These are phyloP conservation scores for Pholiota microspora DNA, from an alignment of 768 basidiomycete genomes.

Conservation along the genomic window DNA sequence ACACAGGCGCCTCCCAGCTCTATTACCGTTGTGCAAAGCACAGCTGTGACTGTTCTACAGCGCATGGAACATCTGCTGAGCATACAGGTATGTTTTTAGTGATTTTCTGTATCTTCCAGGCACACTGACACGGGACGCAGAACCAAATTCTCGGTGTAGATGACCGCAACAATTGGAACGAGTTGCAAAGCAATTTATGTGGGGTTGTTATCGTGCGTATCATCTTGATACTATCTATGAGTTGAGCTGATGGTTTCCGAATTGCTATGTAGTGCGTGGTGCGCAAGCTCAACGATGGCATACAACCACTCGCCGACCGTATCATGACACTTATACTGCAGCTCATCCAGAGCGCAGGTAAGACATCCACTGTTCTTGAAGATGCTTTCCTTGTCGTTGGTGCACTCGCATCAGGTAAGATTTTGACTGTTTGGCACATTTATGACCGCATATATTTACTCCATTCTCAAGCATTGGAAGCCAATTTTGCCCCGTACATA, in stretches of 20 bases:
- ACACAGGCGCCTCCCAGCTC: slow-evolving; percentile 78
- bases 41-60: slow-evolving; percentile 76
- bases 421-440: slow-evolving; percentile 1
- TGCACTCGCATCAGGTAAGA: slow-evolving; percentile 70
- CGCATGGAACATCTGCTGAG: slow-evolving; percentile 87
- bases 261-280: slow-evolving; percentile 63
- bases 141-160: slow-evolving; percentile 94
- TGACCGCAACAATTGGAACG: slow-evolving; percentile 98
- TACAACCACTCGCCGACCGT: slow-evolving; percentile 87
- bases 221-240: neutral
- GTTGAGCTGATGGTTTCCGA: slow-evolving; percentile 1
- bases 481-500: slow-evolving; percentile 80
- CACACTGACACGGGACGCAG: slow-evolving; percentile 30
- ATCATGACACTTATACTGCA: slow-evolving; percentile 91
- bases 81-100: slow-evolving; percentile 63
- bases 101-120: neutral
- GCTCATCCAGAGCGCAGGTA: slow-evolving; percentile 84
- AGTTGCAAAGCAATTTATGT: slow-evolving; percentile 94
- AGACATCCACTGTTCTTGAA: slow-evolving; percentile 92
- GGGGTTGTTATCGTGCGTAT: slow-evolving; percentile 78
- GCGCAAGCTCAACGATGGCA: slow-evolving; percentile 78
- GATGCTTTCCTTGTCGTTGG: slow-evolving; percentile 96
- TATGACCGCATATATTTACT: neutral
- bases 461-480: slow-evolving; percentile 59
- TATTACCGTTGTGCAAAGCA: slow-evolving; percentile 78